Percentiles rank a stretch among this genome's conserved stretches.
These are phyloP conservation scores for Bruguiera sexangula DNA, from an alignment of 345 rosid species.

Conservation along the genomic window DNA sequence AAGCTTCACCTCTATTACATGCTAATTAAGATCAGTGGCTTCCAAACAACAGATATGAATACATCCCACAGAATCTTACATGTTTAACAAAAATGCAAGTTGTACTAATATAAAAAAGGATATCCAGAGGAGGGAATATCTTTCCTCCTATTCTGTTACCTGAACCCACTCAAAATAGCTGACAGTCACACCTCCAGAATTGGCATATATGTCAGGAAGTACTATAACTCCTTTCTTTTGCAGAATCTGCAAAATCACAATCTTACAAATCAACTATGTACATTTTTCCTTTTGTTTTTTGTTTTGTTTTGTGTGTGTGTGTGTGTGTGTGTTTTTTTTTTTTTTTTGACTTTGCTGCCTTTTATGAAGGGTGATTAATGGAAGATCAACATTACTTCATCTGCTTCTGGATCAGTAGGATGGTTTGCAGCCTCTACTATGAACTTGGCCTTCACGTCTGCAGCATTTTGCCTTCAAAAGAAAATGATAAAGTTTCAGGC, in stretches of 20 bases:
- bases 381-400: slow-evolving; percentile 52
- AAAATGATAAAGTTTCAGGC: neutral
- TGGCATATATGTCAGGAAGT: slow-evolving; percentile 97
- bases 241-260: slow-evolving; percentile 53
- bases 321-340: too few species aligned
- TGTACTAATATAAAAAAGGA: neutral
- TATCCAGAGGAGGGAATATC: neutral
- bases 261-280: neutral
- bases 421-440: slow-evolving; percentile 96
- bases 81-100: neutral
- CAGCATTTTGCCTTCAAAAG: slow-evolving; percentile 72
- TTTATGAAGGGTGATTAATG: neutral
- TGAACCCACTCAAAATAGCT: slow-evolving; percentile 99
- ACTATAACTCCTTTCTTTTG: slow-evolving; percentile 87
- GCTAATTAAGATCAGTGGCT: too few species aligned
- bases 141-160: slow-evolving; percentile 35
- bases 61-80: neutral
- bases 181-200: slow-evolving; percentile 97
- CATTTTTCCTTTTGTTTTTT: neutral
- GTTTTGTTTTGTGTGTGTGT: too few species aligned
- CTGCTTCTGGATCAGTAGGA: slow-evolving; percentile 98
- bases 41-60: too few species aligned
- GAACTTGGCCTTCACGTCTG: slow-evolving; percentile 89
- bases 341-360: neutral
- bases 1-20: too few species aligned